Conservation (phyloP, 2,329 filamentous ascomycete species). For the Ophiognomonia clavigignenti-juglandacearum region DNA sequence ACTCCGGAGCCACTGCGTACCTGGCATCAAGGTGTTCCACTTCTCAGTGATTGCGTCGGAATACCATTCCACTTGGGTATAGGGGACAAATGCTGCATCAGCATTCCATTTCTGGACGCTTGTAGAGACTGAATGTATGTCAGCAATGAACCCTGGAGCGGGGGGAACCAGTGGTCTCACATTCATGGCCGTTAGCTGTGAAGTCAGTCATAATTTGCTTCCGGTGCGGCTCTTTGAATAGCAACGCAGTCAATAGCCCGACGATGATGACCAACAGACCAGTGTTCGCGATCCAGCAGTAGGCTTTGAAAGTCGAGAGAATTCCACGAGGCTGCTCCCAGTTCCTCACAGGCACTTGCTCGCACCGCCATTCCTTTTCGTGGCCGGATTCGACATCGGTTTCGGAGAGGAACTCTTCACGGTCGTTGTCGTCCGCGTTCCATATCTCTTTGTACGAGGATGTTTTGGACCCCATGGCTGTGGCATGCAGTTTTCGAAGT, state of each 20-base stretch:
- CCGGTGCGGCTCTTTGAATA: constrained; percentile 14
- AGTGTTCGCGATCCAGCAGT: constrained; percentile 29
- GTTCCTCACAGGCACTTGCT: constrained; percentile 11
- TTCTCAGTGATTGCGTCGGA: constrained; percentile 28
- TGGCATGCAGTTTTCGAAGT: not conserved
- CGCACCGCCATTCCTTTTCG: constrained; percentile 24
- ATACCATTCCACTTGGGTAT: constrained; percentile 34
- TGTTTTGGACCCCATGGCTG: not conserved
- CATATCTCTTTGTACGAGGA: constrained; percentile 20
- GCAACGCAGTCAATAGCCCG: constrained; percentile 21
- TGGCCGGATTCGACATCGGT: constrained; percentile 31
- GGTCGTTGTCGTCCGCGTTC: constrained; percentile 24
- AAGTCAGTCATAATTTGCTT: constrained; percentile 35
- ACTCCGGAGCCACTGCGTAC: constrained; percentile 20
- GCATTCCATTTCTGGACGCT: constrained; percentile 32
- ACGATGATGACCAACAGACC: constrained; percentile 27
- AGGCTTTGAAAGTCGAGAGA: constrained; percentile 17
- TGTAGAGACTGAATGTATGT: constrained; percentile 26
- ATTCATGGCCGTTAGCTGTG: constrained; percentile 30
- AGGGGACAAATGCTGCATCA: constrained; percentile 34
- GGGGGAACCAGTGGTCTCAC: constrained; percentile 20
- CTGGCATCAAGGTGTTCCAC: constrained; percentile 36
- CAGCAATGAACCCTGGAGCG: not conserved
- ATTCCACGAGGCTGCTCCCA: constrained; percentile 14
- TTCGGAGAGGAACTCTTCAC: constrained; percentile 24